Percentiles rank a stretch among this genome's conserved stretches.
phyloP scores from a whole-genome alignment of 257 asterid species.

The Nicotiana attenuata region DNA sequence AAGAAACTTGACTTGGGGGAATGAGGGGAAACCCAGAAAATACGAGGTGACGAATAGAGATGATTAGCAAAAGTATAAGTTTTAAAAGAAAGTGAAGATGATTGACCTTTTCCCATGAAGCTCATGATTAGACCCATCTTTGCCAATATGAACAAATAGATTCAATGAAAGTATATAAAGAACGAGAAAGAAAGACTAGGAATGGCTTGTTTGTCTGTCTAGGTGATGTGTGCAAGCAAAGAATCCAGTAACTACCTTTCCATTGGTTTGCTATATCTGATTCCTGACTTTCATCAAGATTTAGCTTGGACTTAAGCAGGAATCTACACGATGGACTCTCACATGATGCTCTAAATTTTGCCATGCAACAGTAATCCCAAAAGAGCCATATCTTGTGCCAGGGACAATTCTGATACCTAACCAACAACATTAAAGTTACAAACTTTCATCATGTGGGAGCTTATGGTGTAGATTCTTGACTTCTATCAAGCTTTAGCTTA shows the following conservation, averaged over 20 bases:
- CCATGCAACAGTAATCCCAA: not conserved
- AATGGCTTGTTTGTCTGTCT: constrained; percentile 29
- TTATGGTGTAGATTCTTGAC: not conserved
- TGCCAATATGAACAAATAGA: not conserved
- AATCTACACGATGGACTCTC: not conserved
- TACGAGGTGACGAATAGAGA: not conserved
- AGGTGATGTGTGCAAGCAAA: constrained; percentile 36
- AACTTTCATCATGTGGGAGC: not conserved
- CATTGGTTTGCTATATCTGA: constrained; percentile 3
- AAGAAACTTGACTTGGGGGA: not conserved
- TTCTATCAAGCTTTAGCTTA: constrained; percentile 1
- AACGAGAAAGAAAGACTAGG: constrained; percentile 20
- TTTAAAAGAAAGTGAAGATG: not conserved
- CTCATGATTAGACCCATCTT: constrained; percentile 71
- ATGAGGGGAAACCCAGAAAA: not conserved
- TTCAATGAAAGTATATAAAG: constrained; percentile 5
- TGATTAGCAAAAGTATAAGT: not conserved
- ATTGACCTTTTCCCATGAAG: constrained; percentile 67
- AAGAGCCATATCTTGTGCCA: not conserved
- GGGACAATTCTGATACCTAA: not conserved
- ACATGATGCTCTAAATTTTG: not conserved
- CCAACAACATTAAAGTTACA: not conserved
- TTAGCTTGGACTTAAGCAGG: constrained; percentile 11
- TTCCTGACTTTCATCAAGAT: constrained; percentile 34
- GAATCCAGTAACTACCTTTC: constrained; percentile 29